Percentiles rank a stretch among this genome's conserved stretches.
These are phyloP conservation scores for Eucalyptus shirleyi DNA, from an alignment of 345 rosid genomes.

Conservation along the genomic window DNA sequence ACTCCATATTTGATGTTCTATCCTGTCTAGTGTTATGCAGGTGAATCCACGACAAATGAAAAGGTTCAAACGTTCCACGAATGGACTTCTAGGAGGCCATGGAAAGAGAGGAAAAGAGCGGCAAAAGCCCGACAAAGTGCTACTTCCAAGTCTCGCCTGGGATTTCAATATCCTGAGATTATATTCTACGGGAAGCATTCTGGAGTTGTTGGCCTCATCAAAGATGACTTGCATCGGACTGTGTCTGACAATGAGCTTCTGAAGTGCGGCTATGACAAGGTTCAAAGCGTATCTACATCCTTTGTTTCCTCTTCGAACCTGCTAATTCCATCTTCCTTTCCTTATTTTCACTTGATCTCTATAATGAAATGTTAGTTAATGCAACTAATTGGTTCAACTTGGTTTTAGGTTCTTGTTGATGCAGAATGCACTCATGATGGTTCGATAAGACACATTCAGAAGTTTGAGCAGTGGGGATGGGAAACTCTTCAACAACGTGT, in stretches of 20 bases:
- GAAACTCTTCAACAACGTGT: conserved; percentile 80
- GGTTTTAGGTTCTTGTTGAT: conserved; percentile 83
- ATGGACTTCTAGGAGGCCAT: conserved; percentile 79
- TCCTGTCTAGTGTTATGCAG: conserved; percentile 41
- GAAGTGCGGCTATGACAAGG: conserved; percentile 74
- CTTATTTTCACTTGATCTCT: neutral
- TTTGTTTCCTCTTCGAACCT: neutral
- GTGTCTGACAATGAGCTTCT: conserved; percentile 14
- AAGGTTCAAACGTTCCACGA: conserved; percentile 30
- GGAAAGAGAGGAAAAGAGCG: conserved; percentile 77
- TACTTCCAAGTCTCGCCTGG: conserved; percentile 5
- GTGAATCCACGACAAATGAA: conserved; percentile 19
- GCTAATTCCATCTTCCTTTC: neutral
- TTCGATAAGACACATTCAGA: conserved; percentile 75
- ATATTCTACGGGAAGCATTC: conserved; percentile 67
- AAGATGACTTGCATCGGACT: conserved; percentile 33
- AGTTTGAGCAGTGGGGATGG: conserved; percentile 98
- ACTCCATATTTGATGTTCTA: neutral
- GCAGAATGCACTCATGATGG: conserved; percentile 99
- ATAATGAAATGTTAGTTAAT: neutral
- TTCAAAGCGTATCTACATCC: neutral
- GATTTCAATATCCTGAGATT: conserved; percentile 43
- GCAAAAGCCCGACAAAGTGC: conserved; percentile 27
- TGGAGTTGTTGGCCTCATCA: conserved; percentile 59
- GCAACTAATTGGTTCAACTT: neutral